Percentiles rank a stretch among this genome's conserved stretches.
These are phyloP conservation scores for Termitomyces heimii DNA, from an alignment of 768 basidiomycete species.

Conservation along the genomic window DNA sequence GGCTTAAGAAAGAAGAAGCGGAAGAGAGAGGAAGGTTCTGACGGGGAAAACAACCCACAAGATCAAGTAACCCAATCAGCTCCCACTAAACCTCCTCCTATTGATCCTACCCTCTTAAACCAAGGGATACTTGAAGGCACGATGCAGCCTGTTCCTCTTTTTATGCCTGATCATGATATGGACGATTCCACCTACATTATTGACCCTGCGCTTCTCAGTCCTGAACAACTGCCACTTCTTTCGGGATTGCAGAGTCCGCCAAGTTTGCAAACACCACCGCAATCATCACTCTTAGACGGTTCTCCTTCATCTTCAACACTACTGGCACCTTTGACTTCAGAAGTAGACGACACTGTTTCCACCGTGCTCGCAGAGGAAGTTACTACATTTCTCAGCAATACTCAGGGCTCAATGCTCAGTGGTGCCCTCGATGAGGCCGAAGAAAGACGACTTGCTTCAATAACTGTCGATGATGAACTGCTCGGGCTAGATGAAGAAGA, in stretches of 20 bases:
- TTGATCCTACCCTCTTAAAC: slow-evolving; percentile 58
- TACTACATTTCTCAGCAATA: slow-evolving; percentile 53
- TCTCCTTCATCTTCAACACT: slow-evolving; percentile 10
- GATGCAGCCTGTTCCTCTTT: slow-evolving; percentile 32
- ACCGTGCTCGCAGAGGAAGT: slow-evolving; percentile 67
- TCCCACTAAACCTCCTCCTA: slow-evolving; percentile 18
- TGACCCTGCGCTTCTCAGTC: slow-evolving; percentile 46
- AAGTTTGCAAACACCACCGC: not conserved
- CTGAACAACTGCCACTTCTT: not conserved
- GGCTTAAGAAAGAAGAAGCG: slow-evolving; percentile 28
- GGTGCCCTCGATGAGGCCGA: slow-evolving; percentile 67
- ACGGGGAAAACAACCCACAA: slow-evolving; percentile 21
- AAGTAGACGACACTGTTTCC: slow-evolving; percentile 56
- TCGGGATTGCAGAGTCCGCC: not conserved
- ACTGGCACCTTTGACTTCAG: slow-evolving; percentile 24
- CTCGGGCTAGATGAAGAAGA: slow-evolving; percentile 87
- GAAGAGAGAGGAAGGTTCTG: slow-evolving; percentile 32
- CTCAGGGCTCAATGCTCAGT: slow-evolving; percentile 52
- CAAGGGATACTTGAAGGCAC: slow-evolving; percentile 65
- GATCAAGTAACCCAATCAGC: slow-evolving; percentile 17
- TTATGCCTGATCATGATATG: slow-evolving; percentile 38
- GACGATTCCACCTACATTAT: slow-evolving; percentile 41
- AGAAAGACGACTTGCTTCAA: slow-evolving; percentile 49
- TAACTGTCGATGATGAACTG: slow-evolving; percentile 54
- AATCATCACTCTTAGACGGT: not conserved